Evolutionary conservation across 2,329 filamentous ascomycete genomes (phyloP).

Genomic region (Penicillium thymicola): DNA sequence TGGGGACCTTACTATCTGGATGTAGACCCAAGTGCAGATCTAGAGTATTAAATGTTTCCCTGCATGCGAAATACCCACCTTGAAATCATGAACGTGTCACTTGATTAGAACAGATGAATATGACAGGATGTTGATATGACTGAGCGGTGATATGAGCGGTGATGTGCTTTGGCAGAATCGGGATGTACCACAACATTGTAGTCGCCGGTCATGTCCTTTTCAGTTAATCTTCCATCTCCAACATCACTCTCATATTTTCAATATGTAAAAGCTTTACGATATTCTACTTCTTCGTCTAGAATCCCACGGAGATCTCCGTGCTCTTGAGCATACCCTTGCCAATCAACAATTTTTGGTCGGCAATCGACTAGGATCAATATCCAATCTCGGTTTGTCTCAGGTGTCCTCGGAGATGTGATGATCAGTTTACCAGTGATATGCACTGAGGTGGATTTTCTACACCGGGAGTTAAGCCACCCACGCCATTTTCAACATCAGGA

Average conservation of each 20-base stretch:
- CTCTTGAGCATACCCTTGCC: not conserved
- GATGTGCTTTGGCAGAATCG: not conserved
- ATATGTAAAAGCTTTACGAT: not conserved
- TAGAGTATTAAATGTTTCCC: constrained; percentile 8
- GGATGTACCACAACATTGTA: not conserved
- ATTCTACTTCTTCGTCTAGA: not conserved
- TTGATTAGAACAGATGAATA: not conserved
- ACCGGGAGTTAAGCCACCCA: not conserved
- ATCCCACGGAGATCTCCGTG: not conserved
- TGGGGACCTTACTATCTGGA: constrained; percentile 24
- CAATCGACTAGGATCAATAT: not conserved
- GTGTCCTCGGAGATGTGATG: not conserved
- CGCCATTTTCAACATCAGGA: not conserved
- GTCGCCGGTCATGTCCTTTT: not conserved
- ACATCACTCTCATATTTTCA: not conserved
- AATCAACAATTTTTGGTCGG: not conserved
- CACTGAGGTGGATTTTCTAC: not conserved
- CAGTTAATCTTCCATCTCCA: not conserved
- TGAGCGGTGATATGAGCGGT: not conserved
- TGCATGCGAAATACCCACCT: constrained; percentile 1
- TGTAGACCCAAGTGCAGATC: constrained; percentile 24
- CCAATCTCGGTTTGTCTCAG: not conserved
- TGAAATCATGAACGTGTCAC: not conserved
- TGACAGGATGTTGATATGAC: not conserved
- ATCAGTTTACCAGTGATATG: not conserved